Evolutionary conservation across 495 filamentous ascomycete genomes (phyloP).

Genomic region (Tetracladium setigerum): DNA sequence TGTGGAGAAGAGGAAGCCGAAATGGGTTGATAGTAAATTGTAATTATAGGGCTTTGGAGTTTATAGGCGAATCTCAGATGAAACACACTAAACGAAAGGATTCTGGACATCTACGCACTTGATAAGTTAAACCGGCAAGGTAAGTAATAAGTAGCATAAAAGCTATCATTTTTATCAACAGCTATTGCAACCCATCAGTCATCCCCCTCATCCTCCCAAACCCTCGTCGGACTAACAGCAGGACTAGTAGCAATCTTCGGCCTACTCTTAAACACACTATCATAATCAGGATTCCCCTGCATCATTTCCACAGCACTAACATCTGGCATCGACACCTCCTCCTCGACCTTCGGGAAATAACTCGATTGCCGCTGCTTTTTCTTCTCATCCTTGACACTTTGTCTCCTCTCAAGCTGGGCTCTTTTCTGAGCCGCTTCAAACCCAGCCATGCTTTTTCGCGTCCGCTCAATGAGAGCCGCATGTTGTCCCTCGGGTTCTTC

Average conservation of each 20-base stretch:
- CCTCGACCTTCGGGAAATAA: constrained; percentile 20
- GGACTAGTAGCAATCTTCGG: constrained; percentile 75
- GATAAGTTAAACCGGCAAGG: too few species aligned
- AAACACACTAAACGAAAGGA: too few species aligned
- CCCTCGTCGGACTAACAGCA: constrained; percentile 20
- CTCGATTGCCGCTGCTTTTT: constrained; percentile 27
- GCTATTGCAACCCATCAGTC: neutral
- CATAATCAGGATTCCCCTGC: constrained; percentile 65
- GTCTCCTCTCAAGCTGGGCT: constrained; percentile 50
- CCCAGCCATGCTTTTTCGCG: constrained; percentile 72
- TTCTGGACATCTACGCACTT: too few species aligned
- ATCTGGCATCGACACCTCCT: constrained; percentile 13
- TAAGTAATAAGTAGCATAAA: too few species aligned
- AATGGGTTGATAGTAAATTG: constrained; percentile 68
- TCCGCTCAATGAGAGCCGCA: constrained; percentile 58
- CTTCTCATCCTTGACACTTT: constrained; percentile 32
- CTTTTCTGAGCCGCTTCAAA: constrained; percentile 42
- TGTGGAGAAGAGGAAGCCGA: constrained; percentile 67
- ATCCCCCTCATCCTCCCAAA: constrained; percentile 11
- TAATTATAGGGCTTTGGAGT: constrained; percentile 24
- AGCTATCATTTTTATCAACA: too few species aligned
- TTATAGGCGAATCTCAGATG: neutral
- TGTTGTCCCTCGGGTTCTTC: constrained; percentile 7
- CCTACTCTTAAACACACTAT: constrained; percentile 77
- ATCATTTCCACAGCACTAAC: constrained; percentile 36